Base-by-base conservation (phyloP, 2,329 filamentous ascomycete genomes). In the Trichoderma sp. region DNA sequence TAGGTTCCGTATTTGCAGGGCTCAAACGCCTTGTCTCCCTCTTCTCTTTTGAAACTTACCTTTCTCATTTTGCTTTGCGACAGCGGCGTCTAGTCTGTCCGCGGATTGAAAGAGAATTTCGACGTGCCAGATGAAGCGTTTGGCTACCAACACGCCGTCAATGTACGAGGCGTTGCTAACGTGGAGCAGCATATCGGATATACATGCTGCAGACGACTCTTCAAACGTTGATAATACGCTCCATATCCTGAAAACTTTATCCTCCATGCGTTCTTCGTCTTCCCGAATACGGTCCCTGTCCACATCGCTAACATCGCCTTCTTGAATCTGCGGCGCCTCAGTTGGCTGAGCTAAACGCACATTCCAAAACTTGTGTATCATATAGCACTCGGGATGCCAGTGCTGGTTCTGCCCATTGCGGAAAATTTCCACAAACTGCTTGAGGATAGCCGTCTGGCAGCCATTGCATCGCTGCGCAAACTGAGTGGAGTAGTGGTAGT, bases 281-380 rank as follows among this genome's bases (percentile, higher is more conserved):
- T 91, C 87, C 37, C 93, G 90, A 60, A 99, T 93, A 19, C 86
- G 83, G 63, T 93, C 90, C 64, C 94, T 91, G 72, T 91, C 88
- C 71, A 91, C 88, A 58, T 81, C 78, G 66, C 88, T 52, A 11
- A 56, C 85, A 65, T 84, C 82, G 13, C 79, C 77, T 64, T 85
- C 75, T 24, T 79, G 72, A 35, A 79, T 80, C 68, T 85, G 81
- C 43, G 83, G 77, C 13, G 81, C 77, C 69, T 89, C 85, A 52
- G 86, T 85, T 13, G 87, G 84, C 31, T 89, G 86, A 13, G 89
- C 89, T 47, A 99, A 84, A 63, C 96, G 90, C 70, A 99, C 96
- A 78, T 98, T 99, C 96, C 96, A 99, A 81, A 98, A 99, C 77
- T 99, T 99, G 83, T 99, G 96, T 72, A 99, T 99, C 96, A 99